Evolutionary conservation across 2,329 filamentous ascomycete species (phyloP), one percentile per base, ranked within the genome.

Genomic region (Anisogramma anomala): DNA sequence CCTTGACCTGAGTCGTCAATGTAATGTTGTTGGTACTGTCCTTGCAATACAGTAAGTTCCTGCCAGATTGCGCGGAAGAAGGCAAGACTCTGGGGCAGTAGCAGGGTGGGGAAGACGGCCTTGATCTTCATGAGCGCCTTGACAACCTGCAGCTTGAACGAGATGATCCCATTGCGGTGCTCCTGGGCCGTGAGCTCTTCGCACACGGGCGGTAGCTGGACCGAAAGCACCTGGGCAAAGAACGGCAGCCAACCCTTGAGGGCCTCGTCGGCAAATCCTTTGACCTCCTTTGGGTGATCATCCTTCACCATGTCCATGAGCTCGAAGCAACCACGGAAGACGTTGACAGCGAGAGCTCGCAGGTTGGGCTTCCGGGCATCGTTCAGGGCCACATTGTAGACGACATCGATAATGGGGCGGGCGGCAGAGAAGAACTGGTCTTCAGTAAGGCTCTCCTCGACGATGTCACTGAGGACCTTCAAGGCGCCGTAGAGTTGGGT

Each of bases 281-380:
- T 91, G 47, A 96, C 86, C 41, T 84, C 84, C 43, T 74, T 72
- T 54, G 84, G 84, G 62, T 96, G 84, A 52, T 94, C 85, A 51
- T 94, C 88, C 69, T 94, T 83, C 50, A 96, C 84, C 76, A 95
- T 94, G 63, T 96, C 87, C 65, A 98, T 76, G 42, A 91, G 84
- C 58, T 96, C 87, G 59, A 98, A 94, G 62, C 86, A 94, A 36
- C 79, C 79, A 43, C 86, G 77, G 68, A 96, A 94, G 43, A 95
- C 84, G 30, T 83, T 85, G 31, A 96, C 82, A 28, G 91, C 84
- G 51, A 96, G 69, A 22, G 87, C 86, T 47, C 91, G 77, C 44
- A 94, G 68, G 45, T 77, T 77, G 8, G 82, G 72, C 56, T 84
- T 87, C 52, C 84, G 77, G 47, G 71, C 71, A 45, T 82, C 75